Conservation (phyloP, 805 yeast genomes). For the Lipomyces kockii region DNA sequence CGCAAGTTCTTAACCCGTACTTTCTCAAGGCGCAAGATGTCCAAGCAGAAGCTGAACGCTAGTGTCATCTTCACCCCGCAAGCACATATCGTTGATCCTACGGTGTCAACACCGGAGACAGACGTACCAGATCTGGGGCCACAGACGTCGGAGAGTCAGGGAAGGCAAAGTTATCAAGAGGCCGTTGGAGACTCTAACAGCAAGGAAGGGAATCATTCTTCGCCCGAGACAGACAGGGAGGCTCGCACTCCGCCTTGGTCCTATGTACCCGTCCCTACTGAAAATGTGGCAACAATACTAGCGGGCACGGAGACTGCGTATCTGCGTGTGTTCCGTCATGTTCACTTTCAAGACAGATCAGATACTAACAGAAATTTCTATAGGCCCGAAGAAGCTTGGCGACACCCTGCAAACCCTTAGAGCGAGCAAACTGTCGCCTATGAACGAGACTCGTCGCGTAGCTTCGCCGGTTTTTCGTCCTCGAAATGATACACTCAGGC, state of each 20-base stretch:
- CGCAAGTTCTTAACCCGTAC: slow-evolving; percentile 22
- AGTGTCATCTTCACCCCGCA: not conserved
- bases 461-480: not conserved
- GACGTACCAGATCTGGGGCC: not conserved
- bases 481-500: not conserved
- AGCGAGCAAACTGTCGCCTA: not conserved
- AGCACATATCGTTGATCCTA: not conserved
- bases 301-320: not conserved
- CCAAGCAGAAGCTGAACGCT: slow-evolving; percentile 6
- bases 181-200: not conserved
- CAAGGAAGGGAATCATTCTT: not conserved
- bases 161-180: not conserved
- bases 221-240: not conserved
- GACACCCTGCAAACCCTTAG: not conserved
- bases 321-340: not conserved
- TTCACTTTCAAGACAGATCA: not conserved
- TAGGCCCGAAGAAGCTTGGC: not conserved
- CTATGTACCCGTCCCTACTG: not conserved
- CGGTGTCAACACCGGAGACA: not conserved
- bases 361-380: not conserved
- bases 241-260: not conserved
- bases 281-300: not conserved
- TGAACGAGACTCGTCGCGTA: not conserved
- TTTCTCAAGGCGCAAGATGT: slow-evolving; percentile 15
- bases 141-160: not conserved